Evolutionary conservation across 169 alveolate genomes (phyloP).

Genomic region (Plasmodium gallinaceum): DNA sequence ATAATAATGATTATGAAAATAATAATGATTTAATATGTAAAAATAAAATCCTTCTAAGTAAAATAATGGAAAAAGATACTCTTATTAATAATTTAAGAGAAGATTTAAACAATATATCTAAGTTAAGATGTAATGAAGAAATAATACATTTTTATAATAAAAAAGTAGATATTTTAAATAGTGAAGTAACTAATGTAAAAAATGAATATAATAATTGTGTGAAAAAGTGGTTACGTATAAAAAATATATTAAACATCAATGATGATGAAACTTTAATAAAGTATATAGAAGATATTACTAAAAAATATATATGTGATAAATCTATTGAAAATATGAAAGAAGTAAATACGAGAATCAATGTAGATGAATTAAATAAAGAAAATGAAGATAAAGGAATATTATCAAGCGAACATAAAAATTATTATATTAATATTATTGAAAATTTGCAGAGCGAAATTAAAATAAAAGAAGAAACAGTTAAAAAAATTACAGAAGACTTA

Average conservation of each 20-base stretch:
- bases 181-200: slow-evolving; percentile 3
- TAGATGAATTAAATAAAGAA: slow-evolving; percentile 4
- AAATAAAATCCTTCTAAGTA: too few species aligned
- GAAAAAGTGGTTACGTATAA: neutral
- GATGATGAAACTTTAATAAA: slow-evolving; percentile 19
- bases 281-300: slow-evolving; percentile 6
- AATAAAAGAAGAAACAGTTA: neutral
- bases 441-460: slow-evolving; percentile 4
- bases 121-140: too few species aligned
- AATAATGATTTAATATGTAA: too few species aligned
- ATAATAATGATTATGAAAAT: too few species aligned
- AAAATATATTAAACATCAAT: slow-evolving; percentile 22
- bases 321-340: neutral
- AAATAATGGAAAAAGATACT: too few species aligned
- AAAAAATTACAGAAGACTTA: neutral
- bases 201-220: neutral
- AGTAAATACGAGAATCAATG: neutral
- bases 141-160: too few species aligned
- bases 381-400: neutral
- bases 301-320: neutral
- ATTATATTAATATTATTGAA: slow-evolving; percentile 11
- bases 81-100: too few species aligned
- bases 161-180: neutral
- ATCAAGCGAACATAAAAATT: neutral
- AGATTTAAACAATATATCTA: too few species aligned